These are phyloP conservation scores for Colletotrichum somersetense DNA, from an alignment of 2,329 filamentous ascomycete genomes.

Conservation along the genomic window DNA sequence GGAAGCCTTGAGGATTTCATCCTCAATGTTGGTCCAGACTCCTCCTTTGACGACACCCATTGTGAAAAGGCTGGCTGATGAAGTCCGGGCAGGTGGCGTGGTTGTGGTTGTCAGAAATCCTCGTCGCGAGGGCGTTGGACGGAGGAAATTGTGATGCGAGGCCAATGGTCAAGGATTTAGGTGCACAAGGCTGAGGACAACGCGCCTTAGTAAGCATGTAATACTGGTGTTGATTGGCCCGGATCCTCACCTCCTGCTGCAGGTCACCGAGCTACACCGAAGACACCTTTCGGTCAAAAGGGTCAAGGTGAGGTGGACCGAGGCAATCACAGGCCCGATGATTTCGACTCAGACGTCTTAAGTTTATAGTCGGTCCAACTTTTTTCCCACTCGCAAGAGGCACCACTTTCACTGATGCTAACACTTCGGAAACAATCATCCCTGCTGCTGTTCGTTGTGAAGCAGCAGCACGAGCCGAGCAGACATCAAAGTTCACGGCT, in stretches of 20 bases:
- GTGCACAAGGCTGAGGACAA: conserved; percentile 31
- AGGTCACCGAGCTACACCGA: conserved; percentile 13
- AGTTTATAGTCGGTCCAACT: neutral
- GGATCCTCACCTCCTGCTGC: neutral
- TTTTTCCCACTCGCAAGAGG: too few species aligned
- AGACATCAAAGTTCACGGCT: conserved; percentile 22
- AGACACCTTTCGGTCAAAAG: neutral
- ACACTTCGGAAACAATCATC: neutral
- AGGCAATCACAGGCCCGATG: neutral
- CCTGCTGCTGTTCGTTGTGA: neutral
- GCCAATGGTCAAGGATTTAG: conserved; percentile 35
- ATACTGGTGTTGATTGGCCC: conserved; percentile 11
- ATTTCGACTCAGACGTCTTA: neutral
- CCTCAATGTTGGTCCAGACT: conserved; percentile 83
- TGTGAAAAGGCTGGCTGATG: conserved; percentile 45
- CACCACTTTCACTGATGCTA: neutral
- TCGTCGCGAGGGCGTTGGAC: conserved; percentile 34
- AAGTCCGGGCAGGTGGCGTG: neutral
- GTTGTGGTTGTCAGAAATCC: conserved; percentile 16
- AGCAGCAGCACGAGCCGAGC: neutral
- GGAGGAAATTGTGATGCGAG: conserved; percentile 13
- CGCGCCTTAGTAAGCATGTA: conserved; percentile 14
- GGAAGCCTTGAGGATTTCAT: conserved; percentile 96
- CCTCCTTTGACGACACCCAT: conserved; percentile 83
- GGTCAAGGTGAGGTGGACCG: neutral